Base-by-base conservation (phyloP, 768 basidiomycete genomes). In the Tricholoma bakamatsutake region DNA sequence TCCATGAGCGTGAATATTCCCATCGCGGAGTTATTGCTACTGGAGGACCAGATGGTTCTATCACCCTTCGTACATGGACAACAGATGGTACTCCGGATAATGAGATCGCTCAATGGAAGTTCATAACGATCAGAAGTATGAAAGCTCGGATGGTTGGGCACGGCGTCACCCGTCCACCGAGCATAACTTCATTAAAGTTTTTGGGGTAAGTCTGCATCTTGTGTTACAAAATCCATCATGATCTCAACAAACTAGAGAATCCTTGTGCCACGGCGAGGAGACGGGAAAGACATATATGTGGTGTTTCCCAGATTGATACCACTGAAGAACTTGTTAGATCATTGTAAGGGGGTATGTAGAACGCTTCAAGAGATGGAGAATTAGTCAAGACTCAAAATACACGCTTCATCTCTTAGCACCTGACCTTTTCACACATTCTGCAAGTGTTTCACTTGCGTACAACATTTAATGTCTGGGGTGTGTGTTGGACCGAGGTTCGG, bases 1-100 rank as follows among this genome's bases (percentile, higher is more conserved):
- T 96, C 73, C 87, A 92, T 57, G 90, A 95, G 64, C 82, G 94
- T 33, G 94, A 96, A 63, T 96, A 90, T 67, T 84, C 89, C 0
- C 77, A 80, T 57, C 73, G 83, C 0, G 90, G 90, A 4, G 76
- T 93, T 4, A 76, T 97, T n/a, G 92, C 91, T 0, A 86, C 86
- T 1, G 91, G 90, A 3, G 80, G 84, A 5, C 75, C 83, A 1
- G 88, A 90, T 59, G 89, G 91, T 6, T 79, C 83, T 2, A 85
- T 93, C 52, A 82, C 82, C 0, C 72, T 97, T n/a, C 76, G 89
- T 57, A 90, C 93, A 1, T 93, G 93, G 88, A 88, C 83, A 13
- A 80, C 89, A 0, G 87, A 93, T 57, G 81, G 82, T 11, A 88
- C 90, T 0, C 83, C 81, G 0, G 73, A 77, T 53, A 85, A 80